Percentiles rank a stretch among this genome's conserved stretches.
phyloP scores from a whole-genome alignment of 106 monocot genomes.

The Apostasia ramifera region DNA sequence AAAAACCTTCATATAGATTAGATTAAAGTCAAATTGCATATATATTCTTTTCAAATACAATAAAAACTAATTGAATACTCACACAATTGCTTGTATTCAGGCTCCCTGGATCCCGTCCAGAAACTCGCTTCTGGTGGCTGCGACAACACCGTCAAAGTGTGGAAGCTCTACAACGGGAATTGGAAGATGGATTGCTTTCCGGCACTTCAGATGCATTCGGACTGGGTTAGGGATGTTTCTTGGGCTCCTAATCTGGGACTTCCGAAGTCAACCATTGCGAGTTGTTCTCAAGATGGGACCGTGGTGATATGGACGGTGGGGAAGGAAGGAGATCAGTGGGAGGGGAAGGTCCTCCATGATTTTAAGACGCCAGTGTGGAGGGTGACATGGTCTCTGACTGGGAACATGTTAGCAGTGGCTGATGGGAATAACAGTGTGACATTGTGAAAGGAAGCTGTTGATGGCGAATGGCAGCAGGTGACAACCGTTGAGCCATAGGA shows the following conservation, averaged over 20 bases:
- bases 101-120: constrained; percentile 11
- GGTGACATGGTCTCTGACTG: constrained; percentile 21
- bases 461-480: constrained; percentile 23
- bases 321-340: constrained; percentile 19
- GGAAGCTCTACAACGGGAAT: constrained; percentile 22
- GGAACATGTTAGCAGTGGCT: constrained; percentile 20
- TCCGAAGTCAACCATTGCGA: constrained; percentile 27
- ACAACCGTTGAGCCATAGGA: constrained; percentile 15
- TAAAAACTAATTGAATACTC: too few relatives aligned
- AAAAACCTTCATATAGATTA: too few relatives aligned
- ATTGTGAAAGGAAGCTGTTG: constrained; percentile 19
- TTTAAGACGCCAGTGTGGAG: constrained; percentile 23
- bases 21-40: too few relatives aligned
- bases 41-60: too few relatives aligned
- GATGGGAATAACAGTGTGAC: constrained; percentile 18
- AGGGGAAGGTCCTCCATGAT: constrained; percentile 14
- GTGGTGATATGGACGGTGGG: constrained; percentile 24
- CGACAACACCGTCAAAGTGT: constrained; percentile 27
- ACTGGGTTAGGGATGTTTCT: constrained; percentile 31
- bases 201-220: constrained; percentile 22
- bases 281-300: constrained; percentile 23
- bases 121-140: constrained; percentile 24
- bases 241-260: constrained; percentile 30
- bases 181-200: constrained; percentile 33
- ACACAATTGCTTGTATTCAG: too few relatives aligned